These are phyloP conservation scores for Tetragonia tetragonoides DNA, from an alignment of 148 eudicot species.

Conservation along the genomic window DNA sequence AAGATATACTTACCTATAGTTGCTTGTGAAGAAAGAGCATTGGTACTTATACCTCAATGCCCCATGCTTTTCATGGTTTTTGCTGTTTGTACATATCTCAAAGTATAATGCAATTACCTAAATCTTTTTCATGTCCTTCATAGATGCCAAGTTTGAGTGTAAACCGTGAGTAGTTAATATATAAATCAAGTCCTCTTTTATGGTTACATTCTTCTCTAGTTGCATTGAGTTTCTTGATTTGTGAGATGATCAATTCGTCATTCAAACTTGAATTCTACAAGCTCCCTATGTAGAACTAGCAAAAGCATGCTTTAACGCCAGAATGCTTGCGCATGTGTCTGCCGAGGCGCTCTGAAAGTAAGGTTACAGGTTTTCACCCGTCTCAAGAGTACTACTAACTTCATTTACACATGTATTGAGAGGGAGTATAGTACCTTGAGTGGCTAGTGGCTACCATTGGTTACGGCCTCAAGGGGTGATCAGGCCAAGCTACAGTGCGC, in stretches of 20 bases:
- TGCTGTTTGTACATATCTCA: conserved; percentile 22
- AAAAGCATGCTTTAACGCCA: background rate
- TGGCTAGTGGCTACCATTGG: no score
- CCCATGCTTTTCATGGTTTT: conserved; percentile 6
- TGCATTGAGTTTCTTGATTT: background rate
- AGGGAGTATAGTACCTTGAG: no score
- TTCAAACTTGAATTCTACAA: background rate
- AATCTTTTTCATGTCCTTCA: conserved; percentile 11
- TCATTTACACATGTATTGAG: no score
- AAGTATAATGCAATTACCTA: background rate
- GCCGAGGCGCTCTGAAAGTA: background rate
- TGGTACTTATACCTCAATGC: background rate
- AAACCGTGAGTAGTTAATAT: conserved; percentile 2
- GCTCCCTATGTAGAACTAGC: background rate
- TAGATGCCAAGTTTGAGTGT: conserved; percentile 10
- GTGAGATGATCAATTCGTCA: background rate
- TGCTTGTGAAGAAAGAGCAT: background rate
- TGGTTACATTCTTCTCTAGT: background rate
- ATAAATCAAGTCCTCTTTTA: background rate
- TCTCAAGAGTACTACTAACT: background rate
- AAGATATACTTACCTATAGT: background rate
- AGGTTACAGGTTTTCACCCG: background rate
- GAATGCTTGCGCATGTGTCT: background rate
- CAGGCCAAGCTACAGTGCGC: no score
- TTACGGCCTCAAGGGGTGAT: no score